These are phyloP conservation scores for Cercospora sp. DNA, from an alignment of 2,329 filamentous ascomycete genomes.

Conservation along the genomic window DNA sequence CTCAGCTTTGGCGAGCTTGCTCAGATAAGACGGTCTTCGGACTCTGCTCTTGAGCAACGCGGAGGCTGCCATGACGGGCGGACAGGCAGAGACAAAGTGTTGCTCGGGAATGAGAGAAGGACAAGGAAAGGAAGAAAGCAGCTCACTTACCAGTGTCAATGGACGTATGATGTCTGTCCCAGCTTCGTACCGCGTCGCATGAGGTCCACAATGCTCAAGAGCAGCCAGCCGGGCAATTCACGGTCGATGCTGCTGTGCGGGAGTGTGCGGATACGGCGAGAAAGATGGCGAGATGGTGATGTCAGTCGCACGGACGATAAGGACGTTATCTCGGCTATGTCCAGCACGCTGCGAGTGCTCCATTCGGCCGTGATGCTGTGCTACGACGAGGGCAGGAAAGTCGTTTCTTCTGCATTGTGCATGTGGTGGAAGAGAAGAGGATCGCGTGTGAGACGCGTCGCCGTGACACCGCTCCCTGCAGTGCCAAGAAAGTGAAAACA, in stretches of 20 bases:
- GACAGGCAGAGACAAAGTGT: not conserved
- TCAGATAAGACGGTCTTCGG: constrained; percentile 72
- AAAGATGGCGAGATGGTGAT: constrained; percentile 2
- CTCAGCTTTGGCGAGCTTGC: constrained; percentile 76
- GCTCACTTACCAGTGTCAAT: not conserved
- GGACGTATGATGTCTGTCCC: not conserved
- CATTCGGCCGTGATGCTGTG: not conserved
- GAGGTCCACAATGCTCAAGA: not conserved
- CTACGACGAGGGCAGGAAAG: not conserved
- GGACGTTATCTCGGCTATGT: not conserved
- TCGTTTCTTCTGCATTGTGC: not conserved
- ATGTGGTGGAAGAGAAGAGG: not conserved
- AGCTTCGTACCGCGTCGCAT: not conserved
- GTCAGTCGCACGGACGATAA: constrained; percentile 1
- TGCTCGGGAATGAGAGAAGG: not conserved
- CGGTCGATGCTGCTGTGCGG: not conserved
- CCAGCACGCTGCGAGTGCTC: not conserved
- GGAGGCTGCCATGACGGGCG: constrained; percentile 39
- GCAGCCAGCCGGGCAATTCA: not conserved
- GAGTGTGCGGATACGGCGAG: not conserved
- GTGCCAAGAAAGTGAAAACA: not conserved
- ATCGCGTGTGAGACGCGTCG: not conserved
- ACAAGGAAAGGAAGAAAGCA: not conserved
- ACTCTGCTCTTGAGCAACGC: constrained; percentile 75
- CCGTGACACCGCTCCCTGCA: not conserved